phyloP scores from a whole-genome alignment of 2,329 filamentous ascomycete species.

The Aspergillus hortae region DNA sequence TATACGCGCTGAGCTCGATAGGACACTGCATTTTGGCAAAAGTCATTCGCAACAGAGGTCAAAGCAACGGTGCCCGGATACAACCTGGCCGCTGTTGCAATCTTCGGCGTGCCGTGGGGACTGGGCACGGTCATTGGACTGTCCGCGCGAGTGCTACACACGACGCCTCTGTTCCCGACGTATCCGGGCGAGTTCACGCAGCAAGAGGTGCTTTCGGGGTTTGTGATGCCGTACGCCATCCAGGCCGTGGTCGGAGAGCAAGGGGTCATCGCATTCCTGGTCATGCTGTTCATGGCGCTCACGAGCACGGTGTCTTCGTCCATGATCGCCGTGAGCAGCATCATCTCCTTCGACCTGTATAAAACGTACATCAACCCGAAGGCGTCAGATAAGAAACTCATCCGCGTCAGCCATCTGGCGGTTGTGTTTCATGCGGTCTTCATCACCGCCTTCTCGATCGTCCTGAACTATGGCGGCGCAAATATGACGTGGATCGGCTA shows the following conservation, averaged over 20 bases:
- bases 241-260: constrained; percentile 43
- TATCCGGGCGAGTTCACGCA: constrained; percentile 42
- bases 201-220: constrained; percentile 41
- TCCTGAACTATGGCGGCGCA: constrained; percentile 48
- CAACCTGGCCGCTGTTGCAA: constrained; percentile 43
- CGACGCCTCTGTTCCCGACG: constrained; percentile 44
- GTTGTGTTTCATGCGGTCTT: constrained; percentile 48
- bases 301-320: constrained; percentile 50
- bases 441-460: constrained; percentile 47
- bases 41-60: constrained; percentile 49
- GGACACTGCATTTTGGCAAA: constrained; percentile 54
- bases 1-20: constrained; percentile 6
- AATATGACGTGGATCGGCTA: constrained; percentile 48
- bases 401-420: constrained; percentile 46
- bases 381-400: constrained; percentile 41
- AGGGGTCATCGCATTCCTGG: constrained; percentile 44
- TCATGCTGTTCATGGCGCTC: constrained; percentile 52
- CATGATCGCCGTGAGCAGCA: constrained; percentile 51
- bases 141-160: constrained; percentile 43
- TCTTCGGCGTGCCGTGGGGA: constrained; percentile 48
- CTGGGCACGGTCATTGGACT: constrained; percentile 48
- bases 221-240: constrained; percentile 48
- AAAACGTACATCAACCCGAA: constrained; percentile 49
- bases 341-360: constrained; percentile 51
- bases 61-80: constrained; percentile 48